These are phyloP conservation scores for Pisolithus albus DNA, from an alignment of 768 basidiomycete species.

Conservation along the genomic window DNA sequence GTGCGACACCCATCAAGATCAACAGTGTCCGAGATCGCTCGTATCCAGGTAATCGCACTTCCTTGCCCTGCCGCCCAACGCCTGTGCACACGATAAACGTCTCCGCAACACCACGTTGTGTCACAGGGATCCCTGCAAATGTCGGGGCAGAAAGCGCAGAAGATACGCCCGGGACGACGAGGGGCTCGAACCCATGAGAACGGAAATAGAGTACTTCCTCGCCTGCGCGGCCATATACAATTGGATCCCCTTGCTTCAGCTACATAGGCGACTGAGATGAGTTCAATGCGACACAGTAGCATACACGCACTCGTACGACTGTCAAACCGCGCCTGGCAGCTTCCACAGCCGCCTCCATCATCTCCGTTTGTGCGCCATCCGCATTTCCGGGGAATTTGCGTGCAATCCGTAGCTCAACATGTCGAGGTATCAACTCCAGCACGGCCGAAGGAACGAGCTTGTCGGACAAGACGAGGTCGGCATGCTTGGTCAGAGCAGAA, in stretches of 20 bases:
- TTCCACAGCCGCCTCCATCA: constrained; percentile 88
- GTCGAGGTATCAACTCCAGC: constrained; percentile 72
- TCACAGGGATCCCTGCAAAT: constrained; percentile 88
- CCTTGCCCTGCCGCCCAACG: constrained; percentile 80
- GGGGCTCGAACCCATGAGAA: constrained; percentile 70
- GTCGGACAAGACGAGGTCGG: constrained; percentile 88
- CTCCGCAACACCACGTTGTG: constrained; percentile 92
- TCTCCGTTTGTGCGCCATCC: constrained; percentile 88
- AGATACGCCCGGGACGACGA: constrained; percentile 84
- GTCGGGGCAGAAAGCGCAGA: constrained; percentile 87
- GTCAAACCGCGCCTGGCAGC: constrained; percentile 73
- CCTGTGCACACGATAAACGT: constrained; percentile 89
- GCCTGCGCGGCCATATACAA: constrained; percentile 88
- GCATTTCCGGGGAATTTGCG: constrained; percentile 98
- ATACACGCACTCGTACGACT: constrained; percentile 70
- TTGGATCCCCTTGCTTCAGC: constrained; percentile 98
- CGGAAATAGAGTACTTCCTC: constrained; percentile 95
- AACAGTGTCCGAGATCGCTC: constrained; percentile 74
- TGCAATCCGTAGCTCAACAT: constrained; percentile 76
- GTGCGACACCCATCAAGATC: constrained; percentile 92
- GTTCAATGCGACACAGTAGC: neutral
- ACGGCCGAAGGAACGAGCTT: constrained; percentile 92
- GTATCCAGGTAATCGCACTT: constrained; percentile 83
- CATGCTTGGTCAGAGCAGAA: constrained; percentile 66
- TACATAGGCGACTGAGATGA: constrained; percentile 20